Evolutionary conservation across 1,284 basidiomycete species (phyloP).

Genomic region (Coniferiporia weirii): DNA sequence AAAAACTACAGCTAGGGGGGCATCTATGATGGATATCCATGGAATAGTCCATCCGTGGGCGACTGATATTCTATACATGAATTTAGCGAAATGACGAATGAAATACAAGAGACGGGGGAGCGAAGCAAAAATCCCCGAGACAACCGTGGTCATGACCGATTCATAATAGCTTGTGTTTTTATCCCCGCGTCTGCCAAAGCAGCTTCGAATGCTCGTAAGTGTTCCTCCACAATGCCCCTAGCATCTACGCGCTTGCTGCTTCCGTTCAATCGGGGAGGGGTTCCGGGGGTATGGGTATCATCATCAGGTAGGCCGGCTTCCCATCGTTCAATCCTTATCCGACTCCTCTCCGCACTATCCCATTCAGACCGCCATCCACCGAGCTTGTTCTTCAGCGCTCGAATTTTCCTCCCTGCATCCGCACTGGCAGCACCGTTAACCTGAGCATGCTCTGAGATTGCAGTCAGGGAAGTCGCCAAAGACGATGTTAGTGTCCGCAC

Average conservation of each 20-base stretch:
- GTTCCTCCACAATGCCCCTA: conserved; percentile 64
- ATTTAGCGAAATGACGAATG: background rate
- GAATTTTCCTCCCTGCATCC: conserved; percentile 76
- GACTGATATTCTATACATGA: background rate
- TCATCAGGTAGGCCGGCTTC: conserved; percentile 54
- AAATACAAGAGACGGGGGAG: background rate
- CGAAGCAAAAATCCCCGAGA: background rate
- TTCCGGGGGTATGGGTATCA: conserved; percentile 21
- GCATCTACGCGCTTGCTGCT: conserved; percentile 48
- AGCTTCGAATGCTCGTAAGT: conserved; percentile 64
- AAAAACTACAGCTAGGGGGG: background rate
- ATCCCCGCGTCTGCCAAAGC: conserved; percentile 62
- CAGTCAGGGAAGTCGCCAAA: conserved; percentile 65
- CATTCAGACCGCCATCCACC: conserved; percentile 72
- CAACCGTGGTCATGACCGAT: conserved; percentile 33
- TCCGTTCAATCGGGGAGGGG: conserved; percentile 26
- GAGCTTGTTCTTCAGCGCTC: conserved; percentile 74
- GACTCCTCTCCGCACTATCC: conserved; percentile 75
- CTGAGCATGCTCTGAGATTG: conserved; percentile 80
- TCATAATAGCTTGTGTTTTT: conserved; percentile 76
- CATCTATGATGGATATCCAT: background rate
- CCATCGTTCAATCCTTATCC: conserved; percentile 69
- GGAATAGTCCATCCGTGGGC: background rate
- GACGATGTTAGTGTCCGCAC: conserved; percentile 67
- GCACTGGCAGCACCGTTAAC: conserved; percentile 77